Evolutionary conservation across 202 grass and related monocot species (phyloP), one percentile per base, ranked within the genome.

Genomic region (Setaria viridis): DNA sequence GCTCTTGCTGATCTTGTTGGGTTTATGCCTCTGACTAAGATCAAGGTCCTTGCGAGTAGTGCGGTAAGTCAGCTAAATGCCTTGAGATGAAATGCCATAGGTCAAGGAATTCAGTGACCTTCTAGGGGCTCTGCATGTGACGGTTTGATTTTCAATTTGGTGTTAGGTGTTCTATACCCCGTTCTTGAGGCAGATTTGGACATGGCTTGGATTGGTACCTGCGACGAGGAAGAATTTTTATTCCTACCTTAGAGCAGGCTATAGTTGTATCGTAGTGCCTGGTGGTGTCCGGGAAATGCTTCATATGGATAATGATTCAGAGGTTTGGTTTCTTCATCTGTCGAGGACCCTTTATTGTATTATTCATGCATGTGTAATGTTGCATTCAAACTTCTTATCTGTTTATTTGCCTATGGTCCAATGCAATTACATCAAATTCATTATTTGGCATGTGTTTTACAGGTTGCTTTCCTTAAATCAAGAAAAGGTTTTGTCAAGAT

Each of bases 391-490:
- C 5, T 16, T 39, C 39, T 48, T 76, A 10, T 67, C 4, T 59
- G 2, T 39, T 64, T 33, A 15, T 67, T 16, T 72, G 6, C 20
- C 2, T 20, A 25, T 8, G 0, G 14, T 34, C 41, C 8, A 46
- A 12, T 21, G 37, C 13, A 45, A 14, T 25, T n/a, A 57, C 20
- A 58, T 32, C 13, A 54, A 14, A 49, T 50, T 13, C 20, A 19
- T 67, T 67, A 6, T 53, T 76, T 80, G 29, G 53, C 29, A 4
- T 87, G 15, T 42, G 20, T 62, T 88, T 77, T 33, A 85, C 84
- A 98, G 95, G 89, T 98, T 87, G 95, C 93, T 80, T 98, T 98
- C 78, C 77, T 98, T 70, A 95, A 98, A 86, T 88, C 93, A 72
- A 93, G 95, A 84, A 98, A 93, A 86, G 95, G 95, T 12, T 98